Percentiles rank a stretch among this genome's conserved stretches.
phyloP scores from a whole-genome alignment of 1,284 basidiomycete genomes.

The Crocinoboletus sp. region DNA sequence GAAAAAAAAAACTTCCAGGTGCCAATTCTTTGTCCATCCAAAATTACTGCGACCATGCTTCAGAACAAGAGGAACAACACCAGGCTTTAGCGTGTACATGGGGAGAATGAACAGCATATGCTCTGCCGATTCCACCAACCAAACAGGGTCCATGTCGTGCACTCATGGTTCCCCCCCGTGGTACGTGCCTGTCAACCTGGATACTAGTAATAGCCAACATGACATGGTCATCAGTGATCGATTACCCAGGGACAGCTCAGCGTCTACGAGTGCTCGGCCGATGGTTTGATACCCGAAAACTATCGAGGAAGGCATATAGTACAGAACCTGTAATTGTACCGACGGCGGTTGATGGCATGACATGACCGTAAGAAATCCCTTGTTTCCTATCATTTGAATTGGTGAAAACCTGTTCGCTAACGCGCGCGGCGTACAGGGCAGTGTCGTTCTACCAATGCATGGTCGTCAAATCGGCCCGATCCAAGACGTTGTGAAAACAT shows the following conservation, averaged over 20 bases:
- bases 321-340: background rate
- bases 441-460: constrained; percentile 4
- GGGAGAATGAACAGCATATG: too few relatives aligned
- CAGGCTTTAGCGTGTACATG: too few relatives aligned
- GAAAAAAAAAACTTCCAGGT: too few relatives aligned
- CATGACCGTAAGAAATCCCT: background rate
- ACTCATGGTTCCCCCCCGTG: too few relatives aligned
- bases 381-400: background rate
- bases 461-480: background rate
- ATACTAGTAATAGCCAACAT: too few relatives aligned
- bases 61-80: too few relatives aligned
- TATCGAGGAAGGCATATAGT: background rate
- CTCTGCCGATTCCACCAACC: too few relatives aligned
- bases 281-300: constrained; percentile 11
- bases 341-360: background rate
- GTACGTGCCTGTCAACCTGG: background rate
- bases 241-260: background rate
- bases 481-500: background rate
- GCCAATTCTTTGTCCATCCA: too few relatives aligned
- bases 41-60: too few relatives aligned
- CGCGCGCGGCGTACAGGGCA: background rate
- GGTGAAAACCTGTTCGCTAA: constrained; percentile 4
- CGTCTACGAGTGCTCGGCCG: constrained; percentile 1
- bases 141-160: too few relatives aligned
- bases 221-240: background rate